Conservation (phyloP, 495 filamentous ascomycete genomes). For the Schizothecium vesticola region DNA sequence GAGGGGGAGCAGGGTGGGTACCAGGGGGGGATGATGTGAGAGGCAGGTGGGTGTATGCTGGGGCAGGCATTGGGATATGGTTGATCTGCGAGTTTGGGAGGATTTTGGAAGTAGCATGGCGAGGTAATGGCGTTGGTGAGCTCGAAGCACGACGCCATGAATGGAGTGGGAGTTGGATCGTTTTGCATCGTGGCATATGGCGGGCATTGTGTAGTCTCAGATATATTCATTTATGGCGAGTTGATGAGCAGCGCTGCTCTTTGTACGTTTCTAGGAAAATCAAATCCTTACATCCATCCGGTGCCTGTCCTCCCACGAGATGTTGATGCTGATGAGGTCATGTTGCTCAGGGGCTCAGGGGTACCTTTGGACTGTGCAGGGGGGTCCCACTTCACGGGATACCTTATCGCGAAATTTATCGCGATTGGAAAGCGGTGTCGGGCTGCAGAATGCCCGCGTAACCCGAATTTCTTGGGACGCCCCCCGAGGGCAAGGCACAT, state of each 20-base stretch:
- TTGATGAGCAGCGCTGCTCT: not conserved
- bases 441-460: conserved; percentile 22
- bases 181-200: not conserved
- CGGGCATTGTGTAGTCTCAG: not conserved
- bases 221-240: not conserved
- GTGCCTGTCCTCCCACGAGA: not conserved
- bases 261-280: not conserved
- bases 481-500: not conserved
- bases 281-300: not conserved
- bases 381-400: not conserved
- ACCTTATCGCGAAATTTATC: not conserved
- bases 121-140: not conserved
- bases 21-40: conserved; percentile 11
- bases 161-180: not conserved
- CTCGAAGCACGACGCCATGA: not conserved
- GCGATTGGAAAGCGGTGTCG: conserved; percentile 23
- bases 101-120: not conserved
- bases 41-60: not conserved
- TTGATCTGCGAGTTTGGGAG: not conserved
- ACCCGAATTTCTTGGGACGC: conserved; percentile 1
- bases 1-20: not conserved
- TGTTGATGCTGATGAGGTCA: not conserved
- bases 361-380: not conserved
- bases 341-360: not conserved
- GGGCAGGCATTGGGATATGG: not conserved